Conservation (phyloP, 805 yeast genomes). For the Starmerella floris region DNA sequence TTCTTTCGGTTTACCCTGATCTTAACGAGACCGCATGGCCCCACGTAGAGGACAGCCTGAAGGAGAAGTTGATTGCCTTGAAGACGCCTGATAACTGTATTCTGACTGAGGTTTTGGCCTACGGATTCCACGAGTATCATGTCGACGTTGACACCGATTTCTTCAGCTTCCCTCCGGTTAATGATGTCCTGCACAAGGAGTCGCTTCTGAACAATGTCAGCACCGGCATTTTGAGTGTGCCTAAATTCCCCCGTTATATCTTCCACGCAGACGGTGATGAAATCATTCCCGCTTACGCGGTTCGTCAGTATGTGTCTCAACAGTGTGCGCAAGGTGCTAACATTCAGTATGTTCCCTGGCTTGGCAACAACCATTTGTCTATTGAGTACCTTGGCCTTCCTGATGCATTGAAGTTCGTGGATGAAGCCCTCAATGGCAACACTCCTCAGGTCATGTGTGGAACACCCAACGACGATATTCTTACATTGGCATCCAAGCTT, state of each 20-base stretch:
- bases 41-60: constrained; percentile 1
- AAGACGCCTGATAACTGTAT: not conserved
- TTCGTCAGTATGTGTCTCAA: constrained; percentile 10
- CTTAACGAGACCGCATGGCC: constrained; percentile 4
- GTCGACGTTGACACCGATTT: constrained; percentile 19
- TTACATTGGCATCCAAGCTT: not conserved
- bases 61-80: constrained; percentile 1
- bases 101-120: not conserved
- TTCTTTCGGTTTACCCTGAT: constrained; percentile 19
- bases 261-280: constrained; percentile 21
- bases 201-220: constrained; percentile 4
- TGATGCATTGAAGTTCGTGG: constrained; percentile 14
- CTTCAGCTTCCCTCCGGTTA: constrained; percentile 6
- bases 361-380: constrained; percentile 6
- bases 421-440: constrained; percentile 7
- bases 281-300: constrained; percentile 16
- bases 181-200: constrained; percentile 8
- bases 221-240: constrained; percentile 12
- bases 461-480: constrained; percentile 3
- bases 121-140: not conserved
- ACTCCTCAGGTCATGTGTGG: constrained; percentile 7
- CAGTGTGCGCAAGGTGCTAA: constrained; percentile 10
- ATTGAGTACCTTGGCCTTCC: constrained; percentile 7
- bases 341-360: constrained; percentile 8
- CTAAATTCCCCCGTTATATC: constrained; percentile 19